Evolutionary conservation across 2,329 filamentous ascomycete species (phyloP).

Genomic region (Trichocomaceae sp.): DNA sequence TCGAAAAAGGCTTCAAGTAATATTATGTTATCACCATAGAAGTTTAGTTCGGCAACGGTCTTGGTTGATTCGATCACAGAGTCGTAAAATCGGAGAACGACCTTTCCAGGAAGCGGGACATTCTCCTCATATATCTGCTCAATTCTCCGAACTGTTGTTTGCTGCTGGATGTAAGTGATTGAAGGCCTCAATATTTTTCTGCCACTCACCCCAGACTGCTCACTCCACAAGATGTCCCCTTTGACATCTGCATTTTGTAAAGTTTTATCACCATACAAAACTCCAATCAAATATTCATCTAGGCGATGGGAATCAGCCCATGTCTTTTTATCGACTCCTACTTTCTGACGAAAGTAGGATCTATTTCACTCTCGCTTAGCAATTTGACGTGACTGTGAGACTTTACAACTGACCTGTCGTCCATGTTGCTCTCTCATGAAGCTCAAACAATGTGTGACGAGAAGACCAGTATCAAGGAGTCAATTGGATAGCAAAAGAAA

Average conservation of each 20-base stretch:
- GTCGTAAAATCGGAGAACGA: background rate
- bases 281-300: background rate
- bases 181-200: background rate
- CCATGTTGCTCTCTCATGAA: background rate
- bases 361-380: background rate
- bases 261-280: slow-evolving; percentile 4
- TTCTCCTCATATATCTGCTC: background rate
- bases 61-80: background rate
- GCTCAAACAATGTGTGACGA: background rate
- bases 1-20: background rate
- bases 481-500: background rate
- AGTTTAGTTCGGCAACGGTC: background rate
- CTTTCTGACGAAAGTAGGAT: background rate
- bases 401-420: background rate
- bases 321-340: background rate
- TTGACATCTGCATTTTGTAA: background rate
- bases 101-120: background rate
- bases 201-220: background rate
- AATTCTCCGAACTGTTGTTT: background rate
- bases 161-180: background rate
- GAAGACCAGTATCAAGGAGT: background rate
- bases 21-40: background rate
- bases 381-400: background rate
- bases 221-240: background rate
- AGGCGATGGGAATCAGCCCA: background rate